Evolutionary conservation across 2,329 filamentous ascomycete genomes (phyloP).

Genomic region (Grosmannia serpens): DNA sequence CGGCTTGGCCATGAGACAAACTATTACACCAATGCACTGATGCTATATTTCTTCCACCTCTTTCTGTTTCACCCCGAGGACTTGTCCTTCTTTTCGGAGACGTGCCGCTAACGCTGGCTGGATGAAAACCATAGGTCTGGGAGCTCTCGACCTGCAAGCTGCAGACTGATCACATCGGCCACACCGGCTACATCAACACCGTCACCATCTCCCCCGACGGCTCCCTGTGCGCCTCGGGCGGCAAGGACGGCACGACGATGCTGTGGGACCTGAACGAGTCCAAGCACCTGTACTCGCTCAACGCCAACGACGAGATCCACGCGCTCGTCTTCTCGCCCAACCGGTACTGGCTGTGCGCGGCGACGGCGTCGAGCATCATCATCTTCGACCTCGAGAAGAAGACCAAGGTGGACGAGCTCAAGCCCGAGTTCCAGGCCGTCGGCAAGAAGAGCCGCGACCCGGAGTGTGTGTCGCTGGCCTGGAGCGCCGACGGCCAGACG

Average conservation of each 20-base stretch:
- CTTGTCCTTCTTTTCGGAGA: neutral
- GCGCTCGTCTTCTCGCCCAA: conserved; percentile 99
- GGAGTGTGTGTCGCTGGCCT: conserved; percentile 94
- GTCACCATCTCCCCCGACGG: conserved; percentile 99
- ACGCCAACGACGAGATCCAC: conserved; percentile 99
- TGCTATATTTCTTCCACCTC: conserved; percentile 20
- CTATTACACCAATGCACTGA: conserved; percentile 67
- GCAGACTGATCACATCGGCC: conserved; percentile 99
- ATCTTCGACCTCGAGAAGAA: conserved; percentile 99
- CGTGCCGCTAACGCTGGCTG: neutral
- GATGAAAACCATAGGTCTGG: conserved; percentile 61
- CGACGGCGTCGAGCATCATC: conserved; percentile 95
- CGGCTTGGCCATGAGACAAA: conserved; percentile 77
- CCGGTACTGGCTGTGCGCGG: conserved; percentile 99
- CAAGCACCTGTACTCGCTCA: conserved; percentile 99
- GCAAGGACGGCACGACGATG: conserved; percentile 99
- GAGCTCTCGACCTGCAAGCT: conserved; percentile 98
- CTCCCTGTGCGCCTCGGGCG: conserved; percentile 96
- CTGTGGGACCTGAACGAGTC: conserved; percentile 99
- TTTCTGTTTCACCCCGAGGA: neutral
- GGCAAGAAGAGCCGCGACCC: conserved; percentile 99
- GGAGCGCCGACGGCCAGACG: conserved; percentile 97
- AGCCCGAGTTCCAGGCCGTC: conserved; percentile 90
- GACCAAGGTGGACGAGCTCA: conserved; percentile 99
- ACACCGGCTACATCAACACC: conserved; percentile 99